Percentiles rank a stretch among this genome's conserved stretches.
Conservation (phyloP, 805 yeast species). For the Debaryomyces maramus region DNA sequence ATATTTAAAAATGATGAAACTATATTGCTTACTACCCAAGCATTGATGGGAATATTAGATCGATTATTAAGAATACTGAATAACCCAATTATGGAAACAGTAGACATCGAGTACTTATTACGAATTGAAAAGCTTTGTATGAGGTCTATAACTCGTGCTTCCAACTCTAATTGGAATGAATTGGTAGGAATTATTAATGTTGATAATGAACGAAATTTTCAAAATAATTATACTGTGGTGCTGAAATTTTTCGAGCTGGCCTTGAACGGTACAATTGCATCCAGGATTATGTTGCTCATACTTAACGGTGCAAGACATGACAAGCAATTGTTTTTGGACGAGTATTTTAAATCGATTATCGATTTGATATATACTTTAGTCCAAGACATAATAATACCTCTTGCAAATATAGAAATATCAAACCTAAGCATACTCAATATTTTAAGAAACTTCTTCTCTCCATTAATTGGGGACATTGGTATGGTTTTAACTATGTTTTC, state of each 20-base stretch:
- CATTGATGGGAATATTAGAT: constrained; percentile 17
- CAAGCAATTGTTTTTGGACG: constrained; percentile 47
- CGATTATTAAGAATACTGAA: constrained; percentile 26
- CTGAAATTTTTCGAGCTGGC: constrained; percentile 12
- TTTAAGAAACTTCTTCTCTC: constrained; percentile 10
- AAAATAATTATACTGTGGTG: constrained; percentile 1
- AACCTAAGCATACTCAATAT: constrained; percentile 3
- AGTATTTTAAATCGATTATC: constrained; percentile 40
- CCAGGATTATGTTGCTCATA: constrained; percentile 38
- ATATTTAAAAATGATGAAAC: not conserved
- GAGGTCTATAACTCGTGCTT: constrained; percentile 22
- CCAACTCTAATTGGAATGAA: constrained; percentile 18
- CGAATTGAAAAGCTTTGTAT: constrained; percentile 27
- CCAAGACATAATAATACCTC: constrained; percentile 27
- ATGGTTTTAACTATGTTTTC: constrained; percentile 10
- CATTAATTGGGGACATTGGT: constrained; percentile 15
- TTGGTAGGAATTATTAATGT: constrained; percentile 7
- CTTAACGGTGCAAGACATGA: constrained; percentile 43
- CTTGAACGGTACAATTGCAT: constrained; percentile 30
- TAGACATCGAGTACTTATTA: constrained; percentile 16
- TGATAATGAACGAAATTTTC: constrained; percentile 2
- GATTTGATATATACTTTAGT: constrained; percentile 35
- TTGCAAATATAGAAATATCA: constrained; percentile 4
- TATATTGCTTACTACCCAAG: not conserved
- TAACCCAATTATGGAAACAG: constrained; percentile 11